A percentile compares a stretch with the other conserved stretches of the same genome.
phyloP scores from a whole-genome alignment of 176 grass and related monocot species.

The Oryza australiensis region DNA sequence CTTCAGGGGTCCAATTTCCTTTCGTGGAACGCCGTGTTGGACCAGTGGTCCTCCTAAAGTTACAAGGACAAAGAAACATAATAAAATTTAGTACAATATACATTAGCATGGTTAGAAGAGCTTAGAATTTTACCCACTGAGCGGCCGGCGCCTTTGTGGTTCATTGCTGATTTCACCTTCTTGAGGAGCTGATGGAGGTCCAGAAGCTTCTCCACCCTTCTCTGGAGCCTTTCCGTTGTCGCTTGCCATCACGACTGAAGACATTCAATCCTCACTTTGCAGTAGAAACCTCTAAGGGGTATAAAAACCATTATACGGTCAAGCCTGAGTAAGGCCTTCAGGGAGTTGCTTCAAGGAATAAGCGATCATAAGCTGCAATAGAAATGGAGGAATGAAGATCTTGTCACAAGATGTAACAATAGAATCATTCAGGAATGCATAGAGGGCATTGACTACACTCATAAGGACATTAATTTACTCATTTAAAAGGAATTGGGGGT shows the following conservation, averaged over 20 bases:
- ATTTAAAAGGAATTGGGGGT: background rate
- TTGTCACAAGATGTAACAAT: background rate
- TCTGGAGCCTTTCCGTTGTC: conserved; percentile 47
- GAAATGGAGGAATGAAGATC: background rate
- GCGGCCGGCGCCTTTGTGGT: conserved; percentile 42
- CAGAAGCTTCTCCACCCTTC: conserved; percentile 45
- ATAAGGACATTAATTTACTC: background rate
- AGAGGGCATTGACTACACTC: background rate
- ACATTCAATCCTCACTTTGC: conserved; percentile 37
- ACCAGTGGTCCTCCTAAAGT: conserved; percentile 83
- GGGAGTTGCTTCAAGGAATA: conserved; percentile 26
- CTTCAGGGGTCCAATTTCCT: conserved; percentile 92
- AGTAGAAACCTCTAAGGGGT: conserved; percentile 7
- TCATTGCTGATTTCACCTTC: conserved; percentile 48
- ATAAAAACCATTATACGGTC: conserved; percentile 37
- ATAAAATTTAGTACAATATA: conserved; percentile 12
- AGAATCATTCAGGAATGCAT: background rate
- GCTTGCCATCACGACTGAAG: conserved; percentile 44
- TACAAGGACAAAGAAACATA: conserved; percentile 9
- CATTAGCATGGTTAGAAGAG: conserved; percentile 8
- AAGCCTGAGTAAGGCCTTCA: conserved; percentile 19
- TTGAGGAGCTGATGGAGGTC: conserved; percentile 30
- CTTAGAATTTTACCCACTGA: conserved; percentile 52
- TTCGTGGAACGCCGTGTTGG: conserved; percentile 88
- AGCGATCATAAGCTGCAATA: conserved; percentile 19